A percentile compares a stretch with the other conserved stretches of the same genome.
Conservation (phyloP, 2,329 filamentous ascomycete species). For the Trichoderma lentiforme region DNA sequence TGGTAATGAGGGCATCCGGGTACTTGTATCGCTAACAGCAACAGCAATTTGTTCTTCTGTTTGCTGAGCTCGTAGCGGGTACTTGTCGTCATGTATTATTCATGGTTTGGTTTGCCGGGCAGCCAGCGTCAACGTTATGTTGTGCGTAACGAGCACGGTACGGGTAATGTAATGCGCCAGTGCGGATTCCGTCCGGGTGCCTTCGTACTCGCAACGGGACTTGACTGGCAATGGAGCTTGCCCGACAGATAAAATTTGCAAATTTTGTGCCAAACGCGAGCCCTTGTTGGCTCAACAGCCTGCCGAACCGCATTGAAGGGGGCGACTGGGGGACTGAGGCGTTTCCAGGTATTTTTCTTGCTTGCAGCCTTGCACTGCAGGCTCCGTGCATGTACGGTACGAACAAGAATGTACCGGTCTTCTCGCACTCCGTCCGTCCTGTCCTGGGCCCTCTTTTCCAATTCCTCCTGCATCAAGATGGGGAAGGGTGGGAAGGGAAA, state of each 20-base stretch:
- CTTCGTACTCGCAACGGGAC: constrained; percentile 1
- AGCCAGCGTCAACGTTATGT: not conserved
- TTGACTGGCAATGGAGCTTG: not conserved
- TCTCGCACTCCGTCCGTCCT: not conserved
- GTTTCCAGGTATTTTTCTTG: constrained; percentile 17
- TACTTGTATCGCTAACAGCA: not conserved
- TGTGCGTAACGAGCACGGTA: not conserved
- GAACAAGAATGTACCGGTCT: not conserved
- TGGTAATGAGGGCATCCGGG: not conserved
- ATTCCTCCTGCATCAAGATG: not conserved
- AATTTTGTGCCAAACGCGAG: not conserved
- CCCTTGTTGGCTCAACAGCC: constrained; percentile 10
- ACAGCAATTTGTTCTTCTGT: not conserved
- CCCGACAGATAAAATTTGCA: constrained; percentile 14
- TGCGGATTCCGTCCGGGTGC: not conserved
- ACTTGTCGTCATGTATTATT: not conserved
- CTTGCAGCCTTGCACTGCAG: constrained; percentile 17
- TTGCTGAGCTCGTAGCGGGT: not conserved
- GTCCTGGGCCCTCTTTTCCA: not conserved
- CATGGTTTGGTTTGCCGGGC: not conserved
- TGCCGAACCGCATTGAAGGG: constrained; percentile 13
- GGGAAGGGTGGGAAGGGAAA: not conserved
- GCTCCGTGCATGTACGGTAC: constrained; percentile 7
- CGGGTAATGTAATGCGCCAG: not conserved
- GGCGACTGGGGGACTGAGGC: constrained; percentile 9